These are phyloP conservation scores for Leccinum fibrillosum DNA, from an alignment of 768 basidiomycete genomes.

Conservation along the genomic window DNA sequence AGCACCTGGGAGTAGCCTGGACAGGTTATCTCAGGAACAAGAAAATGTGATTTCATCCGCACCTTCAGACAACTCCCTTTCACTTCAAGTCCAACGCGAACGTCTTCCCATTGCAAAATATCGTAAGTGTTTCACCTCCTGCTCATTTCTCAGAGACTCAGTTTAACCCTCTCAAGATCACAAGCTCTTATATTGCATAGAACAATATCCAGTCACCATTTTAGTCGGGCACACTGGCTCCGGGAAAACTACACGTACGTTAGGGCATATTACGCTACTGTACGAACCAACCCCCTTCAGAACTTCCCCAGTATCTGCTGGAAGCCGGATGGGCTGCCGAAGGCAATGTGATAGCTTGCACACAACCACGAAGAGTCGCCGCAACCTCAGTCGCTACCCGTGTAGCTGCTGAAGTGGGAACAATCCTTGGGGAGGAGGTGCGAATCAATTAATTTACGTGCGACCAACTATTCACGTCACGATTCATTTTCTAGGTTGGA, in stretches of 20 bases:
- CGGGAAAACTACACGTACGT: constrained; percentile 94
- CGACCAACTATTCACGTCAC: neutral
- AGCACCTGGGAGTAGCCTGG: constrained; percentile 83
- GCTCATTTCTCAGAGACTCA: neutral
- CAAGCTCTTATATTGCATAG: constrained; percentile 78
- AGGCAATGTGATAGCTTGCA: constrained; percentile 86
- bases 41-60: constrained; percentile 68
- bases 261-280: constrained; percentile 9
- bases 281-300: constrained; percentile 38
- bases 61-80: constrained; percentile 48
- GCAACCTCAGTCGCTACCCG: constrained; percentile 92
- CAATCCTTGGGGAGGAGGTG: constrained; percentile 85
- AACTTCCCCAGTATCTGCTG: constrained; percentile 91
- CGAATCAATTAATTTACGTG: neutral
- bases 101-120: constrained; percentile 89
- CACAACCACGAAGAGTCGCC: constrained; percentile 89
- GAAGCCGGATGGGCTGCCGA: constrained; percentile 91
- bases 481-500: constrained; percentile 66
- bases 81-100: constrained; percentile 75
- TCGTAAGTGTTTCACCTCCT: constrained; percentile 39
- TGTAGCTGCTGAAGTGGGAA: constrained; percentile 91
- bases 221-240: constrained; percentile 96
- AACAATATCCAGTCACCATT: constrained; percentile 79
- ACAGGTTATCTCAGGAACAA: constrained; percentile 77
- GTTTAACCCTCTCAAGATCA: constrained; percentile 47